These are phyloP conservation scores for Neurospora sp. DNA, from an alignment of 495 filamentous ascomycete species.

Conservation along the genomic window DNA sequence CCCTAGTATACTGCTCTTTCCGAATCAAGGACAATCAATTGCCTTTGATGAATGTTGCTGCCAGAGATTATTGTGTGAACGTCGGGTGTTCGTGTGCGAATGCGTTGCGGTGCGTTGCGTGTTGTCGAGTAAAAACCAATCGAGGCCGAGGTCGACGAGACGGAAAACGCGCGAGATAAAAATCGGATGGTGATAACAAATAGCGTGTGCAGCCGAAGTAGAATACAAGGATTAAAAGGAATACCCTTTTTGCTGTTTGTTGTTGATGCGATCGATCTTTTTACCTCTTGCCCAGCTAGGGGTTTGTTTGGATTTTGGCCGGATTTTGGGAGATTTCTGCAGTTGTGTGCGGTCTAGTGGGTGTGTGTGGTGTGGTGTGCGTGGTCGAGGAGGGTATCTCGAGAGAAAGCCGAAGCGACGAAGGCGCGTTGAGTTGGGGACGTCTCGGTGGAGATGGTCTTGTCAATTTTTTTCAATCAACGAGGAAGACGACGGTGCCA, in stretches of 20 bases:
- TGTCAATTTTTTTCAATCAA: slow-evolving; percentile 12
- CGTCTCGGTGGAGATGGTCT: slow-evolving; percentile 1
- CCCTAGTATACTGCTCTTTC: not conserved
- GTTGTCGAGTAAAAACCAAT: not conserved
- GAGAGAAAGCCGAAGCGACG: slow-evolving; percentile 1
- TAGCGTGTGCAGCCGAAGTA: slow-evolving; percentile 4
- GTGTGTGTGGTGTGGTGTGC: not conserved
- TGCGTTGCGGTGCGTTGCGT: not conserved
- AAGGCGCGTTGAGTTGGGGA: not conserved
- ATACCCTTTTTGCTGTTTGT: slow-evolving; percentile 4
- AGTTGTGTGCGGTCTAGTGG: slow-evolving; percentile 15
- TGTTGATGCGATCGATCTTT: slow-evolving; percentile 11
- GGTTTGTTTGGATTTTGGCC: not conserved
- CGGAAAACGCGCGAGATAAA: slow-evolving; percentile 10
- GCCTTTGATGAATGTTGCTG: not conserved
- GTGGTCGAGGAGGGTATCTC: not conserved
- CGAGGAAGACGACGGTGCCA: slow-evolving; percentile 11
- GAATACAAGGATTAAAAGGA: slow-evolving; percentile 32
- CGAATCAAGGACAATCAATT: not conserved
- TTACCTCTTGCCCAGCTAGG: slow-evolving; percentile 4
- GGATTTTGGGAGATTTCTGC: slow-evolving; percentile 6
- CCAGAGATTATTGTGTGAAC: not conserved
- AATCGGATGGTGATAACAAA: not conserved
- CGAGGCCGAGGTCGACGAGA: slow-evolving; percentile 9
- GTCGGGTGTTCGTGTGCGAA: not conserved